phyloP scores from a whole-genome alignment of 805 yeast species.

The Barnettozyma californica region DNA sequence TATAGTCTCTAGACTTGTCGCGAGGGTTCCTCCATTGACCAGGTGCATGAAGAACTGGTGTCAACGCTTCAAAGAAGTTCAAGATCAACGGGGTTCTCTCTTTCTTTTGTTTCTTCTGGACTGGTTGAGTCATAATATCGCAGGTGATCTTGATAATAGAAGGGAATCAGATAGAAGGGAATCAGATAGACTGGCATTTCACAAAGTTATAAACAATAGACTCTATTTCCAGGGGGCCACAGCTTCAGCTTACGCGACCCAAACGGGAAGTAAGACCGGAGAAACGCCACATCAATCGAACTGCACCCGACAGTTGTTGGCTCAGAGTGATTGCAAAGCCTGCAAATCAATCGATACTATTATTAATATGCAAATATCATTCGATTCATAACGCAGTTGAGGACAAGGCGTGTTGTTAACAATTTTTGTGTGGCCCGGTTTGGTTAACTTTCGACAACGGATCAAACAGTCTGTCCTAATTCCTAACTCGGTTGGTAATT shows the following conservation, averaged over 20 bases:
- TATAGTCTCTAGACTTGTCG: slow-evolving; percentile 17
- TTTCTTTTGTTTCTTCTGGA: slow-evolving; percentile 16
- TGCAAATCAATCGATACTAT: no score
- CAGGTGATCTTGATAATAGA: no score
- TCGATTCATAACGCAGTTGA: no score
- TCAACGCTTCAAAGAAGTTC: slow-evolving; percentile 21
- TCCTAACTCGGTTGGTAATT: neutral
- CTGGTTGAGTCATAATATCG: slow-evolving; percentile 5
- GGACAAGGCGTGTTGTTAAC: no score
- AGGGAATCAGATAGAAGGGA: no score
- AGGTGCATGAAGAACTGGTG: slow-evolving; percentile 22
- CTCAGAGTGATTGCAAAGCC: no score
- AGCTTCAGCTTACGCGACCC: neutral
- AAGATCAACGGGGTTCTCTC: slow-evolving; percentile 16
- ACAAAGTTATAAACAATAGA: slow-evolving; percentile 2
- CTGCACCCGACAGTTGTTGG: no score
- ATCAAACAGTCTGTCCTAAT: no score
- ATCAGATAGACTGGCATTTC: no score
- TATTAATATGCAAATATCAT: no score
- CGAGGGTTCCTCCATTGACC: slow-evolving; percentile 23
- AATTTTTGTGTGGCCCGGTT: no score
- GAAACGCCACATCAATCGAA: neutral
- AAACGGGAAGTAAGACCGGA: neutral
- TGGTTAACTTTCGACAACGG: no score
- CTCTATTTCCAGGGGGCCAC: neutral